Percentiles rank a stretch among this genome's conserved stretches.
phyloP scores from a whole-genome alignment of 129 eudicot species.

The Chrysanthemum lavandulifolium region DNA sequence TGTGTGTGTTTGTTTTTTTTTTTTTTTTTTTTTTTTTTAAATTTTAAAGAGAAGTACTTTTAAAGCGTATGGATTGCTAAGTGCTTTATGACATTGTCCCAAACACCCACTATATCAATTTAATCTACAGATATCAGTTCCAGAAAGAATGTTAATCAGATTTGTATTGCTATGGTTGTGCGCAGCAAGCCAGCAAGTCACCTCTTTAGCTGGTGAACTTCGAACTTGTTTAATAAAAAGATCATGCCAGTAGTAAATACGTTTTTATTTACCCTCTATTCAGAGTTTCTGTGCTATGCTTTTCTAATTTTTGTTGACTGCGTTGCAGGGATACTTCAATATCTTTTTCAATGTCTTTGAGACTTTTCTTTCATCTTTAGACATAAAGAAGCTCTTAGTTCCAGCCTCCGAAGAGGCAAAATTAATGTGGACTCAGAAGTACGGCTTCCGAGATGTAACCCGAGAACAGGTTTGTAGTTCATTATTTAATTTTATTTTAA shows the following conservation, averaged over 20 bases:
- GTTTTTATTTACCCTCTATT: too few relatives aligned
- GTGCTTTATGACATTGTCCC: too few relatives aligned
- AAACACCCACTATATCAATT: background rate
- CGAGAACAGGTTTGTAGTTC: conserved; percentile 32
- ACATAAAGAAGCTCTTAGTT: conserved; percentile 58
- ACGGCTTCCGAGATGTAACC: conserved; percentile 53
- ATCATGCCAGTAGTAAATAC: too few relatives aligned
- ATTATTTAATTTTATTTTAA: background rate
- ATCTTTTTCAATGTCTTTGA: conserved; percentile 61
- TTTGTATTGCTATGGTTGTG: background rate
- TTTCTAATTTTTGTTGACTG: background rate
- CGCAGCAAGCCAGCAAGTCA: too few relatives aligned
- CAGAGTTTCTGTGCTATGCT: background rate
- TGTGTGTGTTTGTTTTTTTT: too few relatives aligned
- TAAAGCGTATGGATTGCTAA: too few relatives aligned
- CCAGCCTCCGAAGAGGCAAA: conserved; percentile 77
- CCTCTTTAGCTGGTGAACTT: too few relatives aligned
- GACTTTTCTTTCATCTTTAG: conserved; percentile 51
- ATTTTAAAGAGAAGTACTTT: too few relatives aligned
- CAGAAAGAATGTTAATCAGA: background rate
- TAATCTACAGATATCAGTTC: background rate
- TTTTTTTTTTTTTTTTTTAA: too few relatives aligned
- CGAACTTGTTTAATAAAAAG: too few relatives aligned
- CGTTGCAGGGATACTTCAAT: conserved; percentile 74
- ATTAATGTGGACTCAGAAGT: conserved; percentile 65